Conservation (phyloP, 208 protist species). For the Acanthamoeba lugdunensis region DNA sequence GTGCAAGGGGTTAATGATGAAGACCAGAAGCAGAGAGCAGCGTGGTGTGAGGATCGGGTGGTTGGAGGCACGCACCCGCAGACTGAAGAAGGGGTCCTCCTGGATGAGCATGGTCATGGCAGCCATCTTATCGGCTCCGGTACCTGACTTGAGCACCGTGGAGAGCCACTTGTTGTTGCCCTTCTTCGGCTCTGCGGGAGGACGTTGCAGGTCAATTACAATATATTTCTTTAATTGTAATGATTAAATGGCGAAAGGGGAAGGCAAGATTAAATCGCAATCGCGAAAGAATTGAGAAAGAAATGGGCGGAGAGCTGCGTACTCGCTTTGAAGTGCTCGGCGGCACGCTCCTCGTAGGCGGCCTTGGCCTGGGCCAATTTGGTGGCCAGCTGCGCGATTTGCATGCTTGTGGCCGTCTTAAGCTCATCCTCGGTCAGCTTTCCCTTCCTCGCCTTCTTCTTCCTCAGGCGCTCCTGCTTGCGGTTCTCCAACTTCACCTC, state of each 20-base stretch:
- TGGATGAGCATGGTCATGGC: conserved; percentile 75
- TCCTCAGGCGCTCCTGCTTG: conserved; percentile 19
- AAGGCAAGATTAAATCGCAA: neutral
- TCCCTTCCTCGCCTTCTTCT: neutral
- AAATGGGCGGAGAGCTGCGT: neutral
- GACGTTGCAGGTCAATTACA: neutral
- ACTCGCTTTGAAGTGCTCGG: conserved; percentile 47
- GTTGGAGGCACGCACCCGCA: conserved; percentile 13
- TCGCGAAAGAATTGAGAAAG: neutral
- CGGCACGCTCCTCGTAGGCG: conserved; percentile 23
- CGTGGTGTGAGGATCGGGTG: no score
- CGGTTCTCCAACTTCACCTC: conserved; percentile 33
- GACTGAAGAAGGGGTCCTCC: conserved; percentile 35
- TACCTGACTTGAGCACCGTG: conserved; percentile 75
- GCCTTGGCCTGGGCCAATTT: conserved; percentile 36
- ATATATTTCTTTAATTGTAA: neutral
- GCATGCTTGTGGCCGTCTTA: neutral
- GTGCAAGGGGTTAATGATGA: neutral
- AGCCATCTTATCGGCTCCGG: conserved; percentile 73
- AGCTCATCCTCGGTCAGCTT: conserved; percentile 14
- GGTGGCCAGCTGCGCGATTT: neutral
- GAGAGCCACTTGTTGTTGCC: conserved; percentile 68
- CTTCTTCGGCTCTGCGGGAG: conserved; percentile 48
- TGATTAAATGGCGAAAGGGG: neutral
- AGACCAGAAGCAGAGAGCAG: neutral